Conservation (phyloP, 768 basidiomycete genomes). For the Kwoniella heveanensis region DNA sequence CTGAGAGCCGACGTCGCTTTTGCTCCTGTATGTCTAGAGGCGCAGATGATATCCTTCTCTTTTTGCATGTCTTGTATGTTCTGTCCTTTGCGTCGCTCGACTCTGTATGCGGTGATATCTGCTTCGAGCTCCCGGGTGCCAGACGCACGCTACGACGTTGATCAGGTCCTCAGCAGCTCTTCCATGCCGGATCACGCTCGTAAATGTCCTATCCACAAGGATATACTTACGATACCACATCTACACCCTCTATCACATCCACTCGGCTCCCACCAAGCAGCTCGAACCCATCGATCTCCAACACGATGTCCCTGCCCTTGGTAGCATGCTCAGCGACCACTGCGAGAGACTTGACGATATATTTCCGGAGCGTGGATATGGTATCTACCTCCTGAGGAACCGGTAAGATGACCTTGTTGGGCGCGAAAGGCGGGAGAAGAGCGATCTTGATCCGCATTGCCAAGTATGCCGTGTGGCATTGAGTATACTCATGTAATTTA, state of each 20-base stretch:
- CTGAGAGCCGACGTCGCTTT: slow-evolving; percentile 11
- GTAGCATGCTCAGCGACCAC: slow-evolving; percentile 14
- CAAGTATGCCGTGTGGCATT: too few species aligned
- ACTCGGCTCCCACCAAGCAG: slow-evolving; percentile 69
- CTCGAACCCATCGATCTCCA: slow-evolving; percentile 50
- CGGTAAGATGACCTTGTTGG: slow-evolving; percentile 35
- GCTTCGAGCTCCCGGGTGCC: slow-evolving; percentile 22
- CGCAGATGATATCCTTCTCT: neutral
- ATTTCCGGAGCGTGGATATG: slow-evolving; percentile 33
- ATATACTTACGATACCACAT: slow-evolving; percentile 46
- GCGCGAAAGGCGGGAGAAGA: slow-evolving; percentile 36
- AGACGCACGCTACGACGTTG: slow-evolving; percentile 21
- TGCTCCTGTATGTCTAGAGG: neutral
- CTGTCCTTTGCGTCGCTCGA: neutral
- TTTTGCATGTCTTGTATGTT: neutral
- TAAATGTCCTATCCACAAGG: too few species aligned
- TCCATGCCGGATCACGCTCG: too few species aligned
- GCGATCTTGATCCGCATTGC: slow-evolving; percentile 36
- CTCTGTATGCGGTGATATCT: too few species aligned
- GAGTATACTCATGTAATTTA: too few species aligned
- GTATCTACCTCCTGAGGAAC: slow-evolving; percentile 31
- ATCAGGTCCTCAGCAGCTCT: too few species aligned
- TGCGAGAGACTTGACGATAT: slow-evolving; percentile 33
- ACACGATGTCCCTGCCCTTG: slow-evolving; percentile 23
- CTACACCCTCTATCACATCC: slow-evolving; percentile 70